These are phyloP conservation scores for Chernovozyma aurita DNA, from an alignment of 1,139 yeast genomes.

Conservation along the genomic window DNA sequence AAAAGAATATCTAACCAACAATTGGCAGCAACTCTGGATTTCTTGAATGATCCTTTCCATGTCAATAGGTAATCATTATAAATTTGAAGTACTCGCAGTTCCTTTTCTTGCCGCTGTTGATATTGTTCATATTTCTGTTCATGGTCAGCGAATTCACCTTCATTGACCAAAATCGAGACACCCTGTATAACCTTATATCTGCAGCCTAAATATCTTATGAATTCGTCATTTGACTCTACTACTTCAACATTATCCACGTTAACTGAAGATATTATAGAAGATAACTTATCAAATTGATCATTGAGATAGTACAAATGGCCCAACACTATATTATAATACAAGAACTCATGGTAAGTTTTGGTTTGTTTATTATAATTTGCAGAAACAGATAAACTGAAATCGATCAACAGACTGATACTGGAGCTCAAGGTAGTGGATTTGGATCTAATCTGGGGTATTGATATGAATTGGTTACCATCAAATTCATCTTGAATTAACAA, in stretches of 20 bases:
- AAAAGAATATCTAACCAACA: constrained; percentile 37
- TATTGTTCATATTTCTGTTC: too few species aligned
- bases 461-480: too few species aligned
- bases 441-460: too few species aligned
- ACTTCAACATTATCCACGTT: constrained; percentile 7
- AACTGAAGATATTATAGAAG: neutral
- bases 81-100: constrained; percentile 13
- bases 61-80: constrained; percentile 33
- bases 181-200: constrained; percentile 36
- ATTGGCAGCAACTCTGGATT: constrained; percentile 34
- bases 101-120: too few species aligned
- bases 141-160: too few species aligned
- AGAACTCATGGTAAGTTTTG: constrained; percentile 26
- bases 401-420: constrained; percentile 26
- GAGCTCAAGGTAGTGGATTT: too few species aligned
- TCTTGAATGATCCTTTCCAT: constrained; percentile 17
- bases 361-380: constrained; percentile 23
- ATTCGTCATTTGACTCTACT: constrained; percentile 17
- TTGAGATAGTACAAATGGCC: constrained; percentile 34
- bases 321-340: constrained; percentile 31
- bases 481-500: constrained; percentile 30
- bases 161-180: constrained; percentile 14
- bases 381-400: constrained; percentile 25
- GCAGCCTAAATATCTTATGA: constrained; percentile 31
- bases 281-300: constrained; percentile 22